These are phyloP conservation scores for Pythium pyrilobum DNA, from an alignment of 352 stramenopile species.

Conservation along the genomic window DNA sequence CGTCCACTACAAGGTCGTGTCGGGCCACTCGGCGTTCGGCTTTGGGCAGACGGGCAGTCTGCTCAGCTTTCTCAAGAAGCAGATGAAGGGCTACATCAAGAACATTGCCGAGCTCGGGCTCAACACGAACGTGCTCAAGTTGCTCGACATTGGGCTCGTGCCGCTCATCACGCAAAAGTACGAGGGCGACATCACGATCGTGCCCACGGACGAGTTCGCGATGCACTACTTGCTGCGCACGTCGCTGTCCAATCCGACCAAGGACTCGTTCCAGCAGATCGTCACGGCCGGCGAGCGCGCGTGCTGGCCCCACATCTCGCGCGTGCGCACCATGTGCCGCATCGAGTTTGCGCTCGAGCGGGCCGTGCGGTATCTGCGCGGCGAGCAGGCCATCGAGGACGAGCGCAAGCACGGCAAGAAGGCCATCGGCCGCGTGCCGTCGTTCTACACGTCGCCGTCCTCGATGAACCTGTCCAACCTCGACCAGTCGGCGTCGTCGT, in stretches of 20 bases:
- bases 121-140: slow-evolving; percentile 80
- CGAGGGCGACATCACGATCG: slow-evolving; percentile 98
- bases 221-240: slow-evolving; percentile 73
- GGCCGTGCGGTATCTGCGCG: slow-evolving; percentile 71
- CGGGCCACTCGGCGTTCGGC: slow-evolving; percentile 60
- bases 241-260: slow-evolving; percentile 78
- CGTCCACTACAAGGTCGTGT: slow-evolving; percentile 64
- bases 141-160: slow-evolving; percentile 77
- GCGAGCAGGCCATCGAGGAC: slow-evolving; percentile 79
- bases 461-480: slow-evolving; percentile 66
- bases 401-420: slow-evolving; percentile 64
- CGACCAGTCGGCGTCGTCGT: background rate
- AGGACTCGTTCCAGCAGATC: slow-evolving; percentile 52
- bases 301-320: slow-evolving; percentile 91
- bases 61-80: slow-evolving; percentile 94
- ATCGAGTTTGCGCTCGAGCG: slow-evolving; percentile 96
- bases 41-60: slow-evolving; percentile 78
- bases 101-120: slow-evolving; percentile 82
- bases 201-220: slow-evolving; percentile 88
- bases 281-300: slow-evolving; percentile 89
- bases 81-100: slow-evolving; percentile 90
- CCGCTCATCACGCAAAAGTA: slow-evolving; percentile 92
- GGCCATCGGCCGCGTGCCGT: slow-evolving; percentile 59
- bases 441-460: slow-evolving; percentile 72
- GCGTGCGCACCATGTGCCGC: slow-evolving; percentile 95